phyloP scores from a whole-genome alignment of 2,329 filamentous ascomycete genomes.

The Aspergillus brunneoviolaceus region DNA sequence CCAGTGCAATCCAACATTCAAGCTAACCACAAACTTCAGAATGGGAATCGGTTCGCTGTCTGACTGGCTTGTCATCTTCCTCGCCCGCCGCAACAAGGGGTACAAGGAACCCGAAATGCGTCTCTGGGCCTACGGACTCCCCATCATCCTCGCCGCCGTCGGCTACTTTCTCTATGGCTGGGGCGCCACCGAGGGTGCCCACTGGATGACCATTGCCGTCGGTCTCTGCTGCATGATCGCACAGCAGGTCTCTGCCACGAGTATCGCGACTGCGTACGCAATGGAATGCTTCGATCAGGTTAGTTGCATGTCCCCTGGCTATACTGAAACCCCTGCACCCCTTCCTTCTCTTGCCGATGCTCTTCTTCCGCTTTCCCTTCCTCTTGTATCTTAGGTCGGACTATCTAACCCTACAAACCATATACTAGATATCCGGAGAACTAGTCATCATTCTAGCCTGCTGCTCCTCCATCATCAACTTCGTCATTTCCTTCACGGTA shows the following conservation, averaged over 20 bases:
- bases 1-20: neutral
- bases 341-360: neutral
- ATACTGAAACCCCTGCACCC: neutral
- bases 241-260: slow-evolving; percentile 42
- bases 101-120: slow-evolving; percentile 42
- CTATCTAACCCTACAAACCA: neutral
- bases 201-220: slow-evolving; percentile 39
- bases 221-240: slow-evolving; percentile 42
- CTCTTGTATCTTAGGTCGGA: neutral
- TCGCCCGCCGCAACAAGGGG: slow-evolving; percentile 35
- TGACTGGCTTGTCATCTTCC: slow-evolving; percentile 33
- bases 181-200: slow-evolving; percentile 34
- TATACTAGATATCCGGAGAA: slow-evolving; percentile 35
- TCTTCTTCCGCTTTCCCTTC: neutral
- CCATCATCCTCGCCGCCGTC: slow-evolving; percentile 32
- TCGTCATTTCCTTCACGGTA: slow-evolving; percentile 41
- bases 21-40: slow-evolving; percentile 28
- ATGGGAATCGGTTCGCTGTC: slow-evolving; percentile 42
- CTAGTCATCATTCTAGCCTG: slow-evolving; percentile 40
- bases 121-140: slow-evolving; percentile 36
- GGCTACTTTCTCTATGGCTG: slow-evolving; percentile 44
- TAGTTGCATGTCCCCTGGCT: neutral
- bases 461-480: slow-evolving; percentile 35
- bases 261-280: slow-evolving; percentile 42
- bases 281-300: slow-evolving; percentile 44